Evolutionary conservation across 208 protist genomes (phyloP), one percentile per base, ranked within the genome.

Genomic region (Vickermania ingenoplastis): DNA sequence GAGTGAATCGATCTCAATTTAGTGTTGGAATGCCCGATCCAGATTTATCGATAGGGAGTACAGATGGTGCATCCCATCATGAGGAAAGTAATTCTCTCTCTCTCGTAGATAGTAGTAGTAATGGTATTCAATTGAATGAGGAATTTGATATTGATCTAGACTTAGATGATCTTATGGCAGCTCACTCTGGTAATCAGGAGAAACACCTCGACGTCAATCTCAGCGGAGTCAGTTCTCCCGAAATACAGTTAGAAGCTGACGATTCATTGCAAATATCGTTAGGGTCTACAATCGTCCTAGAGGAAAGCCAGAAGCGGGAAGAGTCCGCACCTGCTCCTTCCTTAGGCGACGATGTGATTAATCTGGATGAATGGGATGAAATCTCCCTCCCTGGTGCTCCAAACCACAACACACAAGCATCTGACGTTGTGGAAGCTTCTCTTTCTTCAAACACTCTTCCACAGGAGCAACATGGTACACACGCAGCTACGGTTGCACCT

Each of bases 31-130:
- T n/a, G n/a, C n/a, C 61, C 64, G 1, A 55, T 67, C 28, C 62
- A 65, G 13, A 31, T n/a, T n/a, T n/a, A n/a, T n/a, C n/a, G n/a
- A n/a, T n/a, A n/a, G n/a, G n/a, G n/a, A n/a, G n/a, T n/a, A n/a
- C n/a, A n/a, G n/a, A n/a, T n/a, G n/a, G n/a, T n/a, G n/a, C n/a
- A n/a, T n/a, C n/a, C n/a, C n/a, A 70, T 0, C 72, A 71, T 0
- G 73, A 83, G 50, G 79, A 79, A n/a, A 77, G n/a, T 27, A 27
- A 25, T 27, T 55, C 51, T 22, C n/a, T 55, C 5, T 27, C n/a
- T 27, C 24, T 27, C 7, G 24, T 22, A 28, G 51, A 55, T 11
- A 22, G 51, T 22, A n/a, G n/a, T 55, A 55, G n/a, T 11, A 22
- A n/a, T 22, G 51, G n/a, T 55, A 55, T 55, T 55, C 22, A 55